Evolutionary conservation across 2,329 filamentous ascomycete species (phyloP), one percentile per base, ranked within the genome.

Genomic region (Colletotrichum sp.): DNA sequence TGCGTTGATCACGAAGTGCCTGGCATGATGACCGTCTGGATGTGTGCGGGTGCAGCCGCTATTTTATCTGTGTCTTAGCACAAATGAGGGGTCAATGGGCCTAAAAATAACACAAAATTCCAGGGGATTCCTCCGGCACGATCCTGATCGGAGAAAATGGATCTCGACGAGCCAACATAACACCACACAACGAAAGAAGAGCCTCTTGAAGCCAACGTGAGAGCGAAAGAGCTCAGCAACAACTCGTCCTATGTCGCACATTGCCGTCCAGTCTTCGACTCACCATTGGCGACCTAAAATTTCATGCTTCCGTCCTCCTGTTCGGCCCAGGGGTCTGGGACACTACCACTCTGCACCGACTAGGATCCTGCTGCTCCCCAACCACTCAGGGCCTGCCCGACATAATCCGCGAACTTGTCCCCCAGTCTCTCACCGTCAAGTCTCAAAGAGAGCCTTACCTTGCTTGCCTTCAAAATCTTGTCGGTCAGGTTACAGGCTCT

Each of bases 21-120:
- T 32, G 24, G 21, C 21, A 43, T 68, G 7, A n/a, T 10, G 43
- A 13, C 43, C n/a, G n/a, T 52, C 43, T 32, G 30, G 24, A 21
- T 48, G 30, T 69, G 73, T 52, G 73, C 69, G 63, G 73, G 69
- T 69, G 69, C 69, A 68, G 62, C 73, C 63, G 73, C 32, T 26
- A 34, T 36, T 26, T 34, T 58, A 59, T 63, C 55, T 38, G 30
- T 56, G 21, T 21, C 28, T 52, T 62, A 56, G 69, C 69, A 59
- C 10, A 69, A 69, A 72, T 65, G 63, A 73, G 69, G 73, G 73
- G 69, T 73, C 59, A 14, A 63, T 30, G 63, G 43, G 69, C 69
- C 73, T 75, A 73, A 73, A 63, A 73, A 68, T 69, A 75, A 56
- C 26, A 32, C 14, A 34, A 21, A 38, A 18, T 63, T 56, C 48